Percentiles rank a stretch among this genome's conserved stretches.
Conservation (phyloP, 2,329 filamentous ascomycete species). For the Exophiala sp. region DNA sequence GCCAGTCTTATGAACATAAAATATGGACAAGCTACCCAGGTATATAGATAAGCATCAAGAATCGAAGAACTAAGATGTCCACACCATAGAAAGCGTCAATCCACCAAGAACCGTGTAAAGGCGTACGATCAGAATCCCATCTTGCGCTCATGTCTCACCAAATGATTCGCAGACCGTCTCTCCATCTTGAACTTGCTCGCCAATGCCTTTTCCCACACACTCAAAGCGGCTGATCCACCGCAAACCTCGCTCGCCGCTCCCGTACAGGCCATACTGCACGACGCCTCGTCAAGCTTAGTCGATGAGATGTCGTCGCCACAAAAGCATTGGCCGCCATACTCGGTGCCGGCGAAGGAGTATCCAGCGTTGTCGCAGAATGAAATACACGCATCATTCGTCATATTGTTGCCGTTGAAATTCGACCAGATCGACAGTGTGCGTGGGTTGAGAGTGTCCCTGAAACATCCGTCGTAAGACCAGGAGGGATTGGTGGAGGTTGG, state of each 20-base stretch:
- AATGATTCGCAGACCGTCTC: conserved; percentile 6
- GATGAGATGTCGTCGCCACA: conserved; percentile 39
- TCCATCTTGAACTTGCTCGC: conserved; percentile 6
- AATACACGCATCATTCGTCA: conserved; percentile 49
- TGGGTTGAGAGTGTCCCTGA: conserved; percentile 34
- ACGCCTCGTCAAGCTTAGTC: conserved; percentile 9
- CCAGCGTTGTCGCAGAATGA: conserved; percentile 47
- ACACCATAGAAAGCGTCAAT: neutral
- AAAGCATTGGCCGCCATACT: conserved; percentile 49
- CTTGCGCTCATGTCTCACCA: neutral
- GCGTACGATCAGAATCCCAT: no score
- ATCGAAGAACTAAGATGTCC: neutral
- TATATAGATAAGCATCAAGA: conserved; percentile 1
- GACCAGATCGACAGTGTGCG: conserved; percentile 44
- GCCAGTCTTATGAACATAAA: no score
- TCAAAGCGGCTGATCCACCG: conserved; percentile 40
- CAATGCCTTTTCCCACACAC: conserved; percentile 18
- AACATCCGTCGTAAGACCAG: conserved; percentile 40
- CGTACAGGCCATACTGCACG: conserved; percentile 29
- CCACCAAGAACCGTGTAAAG: no score
- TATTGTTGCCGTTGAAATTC: conserved; percentile 37
- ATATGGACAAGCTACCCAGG: no score
- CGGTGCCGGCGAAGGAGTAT: conserved; percentile 48
- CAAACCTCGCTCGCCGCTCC: conserved; percentile 50
- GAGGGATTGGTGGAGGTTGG: conserved; percentile 3